Evolutionary conservation across 441 rosid species (phyloP).

Genomic region (Gossypium aridum): DNA sequence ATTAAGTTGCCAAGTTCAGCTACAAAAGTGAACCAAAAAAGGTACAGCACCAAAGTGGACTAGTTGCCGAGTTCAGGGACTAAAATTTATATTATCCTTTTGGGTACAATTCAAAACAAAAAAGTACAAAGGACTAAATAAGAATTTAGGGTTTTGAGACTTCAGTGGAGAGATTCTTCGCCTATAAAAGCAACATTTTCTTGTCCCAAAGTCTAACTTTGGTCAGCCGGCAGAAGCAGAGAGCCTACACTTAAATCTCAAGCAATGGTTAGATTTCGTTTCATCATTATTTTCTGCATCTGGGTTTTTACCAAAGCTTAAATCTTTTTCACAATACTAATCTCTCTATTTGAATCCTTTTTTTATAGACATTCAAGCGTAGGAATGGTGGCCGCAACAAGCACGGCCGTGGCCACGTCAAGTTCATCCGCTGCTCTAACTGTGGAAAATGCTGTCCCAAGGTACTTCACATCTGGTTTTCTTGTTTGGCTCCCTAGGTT

Average conservation of each 20-base stretch:
- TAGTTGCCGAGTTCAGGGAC: too few species aligned
- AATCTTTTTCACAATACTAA: neutral
- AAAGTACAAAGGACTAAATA: neutral
- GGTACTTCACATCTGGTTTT: neutral
- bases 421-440: constrained; percentile 1
- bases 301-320: neutral
- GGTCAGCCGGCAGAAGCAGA: neutral
- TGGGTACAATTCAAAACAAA: neutral
- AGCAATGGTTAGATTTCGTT: neutral
- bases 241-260: neutral
- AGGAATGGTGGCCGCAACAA: neutral
- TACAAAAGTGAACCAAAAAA: too few species aligned
- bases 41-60: too few species aligned
- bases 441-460: neutral
- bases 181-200: neutral
- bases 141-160: neutral
- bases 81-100: neutral
- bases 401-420: neutral
- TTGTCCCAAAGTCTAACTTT: neutral
- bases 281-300: neutral
- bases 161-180: neutral
- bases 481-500: neutral
- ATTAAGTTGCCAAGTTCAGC: too few species aligned
- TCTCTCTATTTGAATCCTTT: neutral
- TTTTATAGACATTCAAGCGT: neutral